Evolutionary conservation across 1,284 basidiomycete genomes (phyloP).

Genomic region (Cystobasidium pallidum): DNA sequence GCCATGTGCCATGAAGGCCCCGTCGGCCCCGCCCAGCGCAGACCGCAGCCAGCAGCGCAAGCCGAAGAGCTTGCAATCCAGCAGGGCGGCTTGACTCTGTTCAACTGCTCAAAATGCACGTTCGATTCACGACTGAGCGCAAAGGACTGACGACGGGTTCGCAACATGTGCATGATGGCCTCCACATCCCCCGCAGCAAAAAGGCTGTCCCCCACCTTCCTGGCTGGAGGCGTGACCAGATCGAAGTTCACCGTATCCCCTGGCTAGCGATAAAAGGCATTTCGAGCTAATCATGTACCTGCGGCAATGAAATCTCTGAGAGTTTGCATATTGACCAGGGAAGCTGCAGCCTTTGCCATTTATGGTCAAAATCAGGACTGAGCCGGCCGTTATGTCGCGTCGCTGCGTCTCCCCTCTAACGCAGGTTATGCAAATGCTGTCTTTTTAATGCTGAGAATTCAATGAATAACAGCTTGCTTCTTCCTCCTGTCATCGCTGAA

Average conservation of each 20-base stretch:
- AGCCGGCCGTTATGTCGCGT: background rate
- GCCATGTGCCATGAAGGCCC: too few species aligned
- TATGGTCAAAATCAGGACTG: background rate
- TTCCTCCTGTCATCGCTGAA: too few species aligned
- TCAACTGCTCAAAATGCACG: background rate
- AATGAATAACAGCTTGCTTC: too few species aligned
- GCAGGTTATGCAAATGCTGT: too few species aligned
- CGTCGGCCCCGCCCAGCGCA: too few species aligned
- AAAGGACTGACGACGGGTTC: background rate
- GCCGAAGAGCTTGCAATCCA: background rate
- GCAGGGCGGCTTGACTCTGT: background rate
- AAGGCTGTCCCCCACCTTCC: background rate
- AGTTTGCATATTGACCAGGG: background rate
- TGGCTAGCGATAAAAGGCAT: slow-evolving; percentile 1
- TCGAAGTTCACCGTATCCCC: background rate
- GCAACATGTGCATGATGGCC: background rate
- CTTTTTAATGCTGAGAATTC: too few species aligned
- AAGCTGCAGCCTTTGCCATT: background rate
- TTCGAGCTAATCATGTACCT: background rate
- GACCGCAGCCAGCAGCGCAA: too few species aligned
- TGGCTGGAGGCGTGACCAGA: background rate
- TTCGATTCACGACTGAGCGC: too few species aligned
- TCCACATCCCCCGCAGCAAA: too few species aligned
- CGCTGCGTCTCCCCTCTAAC: background rate
- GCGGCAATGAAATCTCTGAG: background rate